A percentile compares a stretch with the other conserved stretches of the same genome.
phyloP scores from a whole-genome alignment of 306 rosid genomes.

The Casuarina cunninghamiana region DNA sequence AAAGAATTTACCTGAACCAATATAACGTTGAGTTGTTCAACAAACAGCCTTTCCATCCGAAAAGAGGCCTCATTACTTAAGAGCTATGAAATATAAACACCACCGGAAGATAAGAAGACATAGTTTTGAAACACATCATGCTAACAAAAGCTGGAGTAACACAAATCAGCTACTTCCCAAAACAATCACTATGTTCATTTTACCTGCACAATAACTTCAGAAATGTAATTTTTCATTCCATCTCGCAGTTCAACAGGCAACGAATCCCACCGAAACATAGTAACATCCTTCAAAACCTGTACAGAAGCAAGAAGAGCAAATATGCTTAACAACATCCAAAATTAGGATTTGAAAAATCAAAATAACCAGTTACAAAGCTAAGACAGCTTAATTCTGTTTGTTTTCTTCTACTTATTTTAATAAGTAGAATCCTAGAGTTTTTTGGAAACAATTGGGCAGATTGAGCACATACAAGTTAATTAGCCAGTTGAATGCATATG shows the following conservation, averaged over 20 bases:
- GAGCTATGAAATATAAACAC: slow-evolving; percentile 51
- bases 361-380: neutral
- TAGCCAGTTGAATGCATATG: neutral
- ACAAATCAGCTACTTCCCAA: neutral
- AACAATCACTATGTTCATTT: neutral
- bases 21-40: slow-evolving; percentile 92
- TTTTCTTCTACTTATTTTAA: too few species aligned
- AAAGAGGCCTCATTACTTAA: slow-evolving; percentile 87
- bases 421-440: too few species aligned
- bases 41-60: slow-evolving; percentile 90
- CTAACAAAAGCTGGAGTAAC: neutral
- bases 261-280: slow-evolving; percentile 96
- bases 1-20: slow-evolving; percentile 78
- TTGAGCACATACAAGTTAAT: neutral
- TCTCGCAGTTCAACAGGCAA: slow-evolving; percentile 95
- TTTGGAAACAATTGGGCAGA: too few species aligned
- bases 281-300: slow-evolving; percentile 97
- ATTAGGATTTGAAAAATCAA: neutral
- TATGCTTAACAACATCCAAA: neutral
- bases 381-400: neutral
- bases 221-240: slow-evolving; percentile 97
- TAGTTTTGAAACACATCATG: neutral
- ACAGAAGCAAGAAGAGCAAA: slow-evolving; percentile 1
- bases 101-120: slow-evolving; percentile 1
- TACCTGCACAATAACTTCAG: slow-evolving; percentile 97